Evolutionary conservation across 2,329 filamentous ascomycete genomes (phyloP).

Genomic region (Orbilia oligospora): DNA sequence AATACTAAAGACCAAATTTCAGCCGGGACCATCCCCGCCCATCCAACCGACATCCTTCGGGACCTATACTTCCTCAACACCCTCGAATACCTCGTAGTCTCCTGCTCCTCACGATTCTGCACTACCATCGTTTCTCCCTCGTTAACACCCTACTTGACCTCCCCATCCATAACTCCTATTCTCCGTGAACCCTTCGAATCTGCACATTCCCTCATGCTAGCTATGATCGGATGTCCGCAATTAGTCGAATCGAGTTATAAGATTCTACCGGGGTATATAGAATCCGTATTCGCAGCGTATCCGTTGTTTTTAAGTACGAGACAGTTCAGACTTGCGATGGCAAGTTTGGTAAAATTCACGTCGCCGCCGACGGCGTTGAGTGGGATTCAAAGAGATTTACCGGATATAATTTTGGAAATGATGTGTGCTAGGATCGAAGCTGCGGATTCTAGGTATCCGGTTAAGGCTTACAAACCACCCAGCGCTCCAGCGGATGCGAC

Average conservation of each 20-base stretch:
- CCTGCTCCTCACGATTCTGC: slow-evolving; percentile 76
- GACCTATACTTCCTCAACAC: slow-evolving; percentile 91
- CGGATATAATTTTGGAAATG: slow-evolving; percentile 84
- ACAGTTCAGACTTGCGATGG: slow-evolving; percentile 90
- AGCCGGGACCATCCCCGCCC: slow-evolving; percentile 73
- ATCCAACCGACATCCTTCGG: slow-evolving; percentile 79
- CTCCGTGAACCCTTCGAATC: slow-evolving; percentile 85
- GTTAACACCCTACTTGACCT: slow-evolving; percentile 79
- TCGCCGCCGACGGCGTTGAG: slow-evolving; percentile 83
- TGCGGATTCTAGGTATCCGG: slow-evolving; percentile 65
- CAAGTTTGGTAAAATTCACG: slow-evolving; percentile 84
- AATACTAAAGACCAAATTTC: slow-evolving; percentile 62
- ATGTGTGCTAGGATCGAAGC: slow-evolving; percentile 74
- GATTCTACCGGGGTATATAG: slow-evolving; percentile 85
- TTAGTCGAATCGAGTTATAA: slow-evolving; percentile 79
- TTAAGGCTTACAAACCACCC: slow-evolving; percentile 65
- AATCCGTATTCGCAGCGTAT: slow-evolving; percentile 84
- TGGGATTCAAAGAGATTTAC: slow-evolving; percentile 80
- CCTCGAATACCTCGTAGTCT: slow-evolving; percentile 84
- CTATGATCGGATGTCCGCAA: slow-evolving; percentile 83
- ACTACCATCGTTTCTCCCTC: slow-evolving; percentile 82
- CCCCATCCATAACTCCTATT: slow-evolving; percentile 71
- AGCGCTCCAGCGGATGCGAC: slow-evolving; percentile 62
- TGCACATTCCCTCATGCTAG: slow-evolving; percentile 84
- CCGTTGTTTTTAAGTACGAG: slow-evolving; percentile 82